A percentile compares a stretch with the other conserved stretches of the same genome.
These are phyloP conservation scores for Cenchrus americanus DNA, from an alignment of 176 grass and related monocot genomes.

Conservation along the genomic window DNA sequence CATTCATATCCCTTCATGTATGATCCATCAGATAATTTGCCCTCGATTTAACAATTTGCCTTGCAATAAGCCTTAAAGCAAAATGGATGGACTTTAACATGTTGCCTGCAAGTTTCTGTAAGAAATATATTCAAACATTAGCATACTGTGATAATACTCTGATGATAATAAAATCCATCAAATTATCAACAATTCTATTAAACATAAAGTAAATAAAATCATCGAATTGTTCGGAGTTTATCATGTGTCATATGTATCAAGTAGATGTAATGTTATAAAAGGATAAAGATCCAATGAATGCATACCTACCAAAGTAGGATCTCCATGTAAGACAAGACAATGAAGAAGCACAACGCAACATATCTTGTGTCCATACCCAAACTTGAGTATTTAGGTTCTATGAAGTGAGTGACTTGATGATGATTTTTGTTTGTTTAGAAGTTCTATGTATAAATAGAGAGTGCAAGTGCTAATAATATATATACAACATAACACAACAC, in stretches of 20 bases:
- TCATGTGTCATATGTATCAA: background rate
- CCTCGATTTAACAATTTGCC: background rate
- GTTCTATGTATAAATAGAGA: background rate
- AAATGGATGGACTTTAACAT: background rate
- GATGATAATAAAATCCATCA: background rate
- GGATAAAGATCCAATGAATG: background rate
- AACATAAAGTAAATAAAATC: background rate
- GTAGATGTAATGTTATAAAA: background rate
- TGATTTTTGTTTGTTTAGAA: background rate
- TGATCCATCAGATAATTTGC: background rate
- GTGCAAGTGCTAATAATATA: background rate
- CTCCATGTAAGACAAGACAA: background rate
- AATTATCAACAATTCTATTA: background rate
- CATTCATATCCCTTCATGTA: background rate
- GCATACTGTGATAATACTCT: background rate
- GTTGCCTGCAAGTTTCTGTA: background rate
- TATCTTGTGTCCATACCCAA: background rate
- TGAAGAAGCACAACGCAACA: background rate
- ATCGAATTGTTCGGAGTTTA: background rate
- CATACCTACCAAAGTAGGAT: background rate
- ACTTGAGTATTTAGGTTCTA: background rate
- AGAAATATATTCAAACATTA: background rate
- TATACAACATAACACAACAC: background rate
- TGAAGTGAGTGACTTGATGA: background rate
- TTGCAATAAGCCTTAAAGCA: background rate